Evolutionary conservation across 495 filamentous ascomycete genomes (phyloP).

Genomic region (Filosporella fistucella): DNA sequence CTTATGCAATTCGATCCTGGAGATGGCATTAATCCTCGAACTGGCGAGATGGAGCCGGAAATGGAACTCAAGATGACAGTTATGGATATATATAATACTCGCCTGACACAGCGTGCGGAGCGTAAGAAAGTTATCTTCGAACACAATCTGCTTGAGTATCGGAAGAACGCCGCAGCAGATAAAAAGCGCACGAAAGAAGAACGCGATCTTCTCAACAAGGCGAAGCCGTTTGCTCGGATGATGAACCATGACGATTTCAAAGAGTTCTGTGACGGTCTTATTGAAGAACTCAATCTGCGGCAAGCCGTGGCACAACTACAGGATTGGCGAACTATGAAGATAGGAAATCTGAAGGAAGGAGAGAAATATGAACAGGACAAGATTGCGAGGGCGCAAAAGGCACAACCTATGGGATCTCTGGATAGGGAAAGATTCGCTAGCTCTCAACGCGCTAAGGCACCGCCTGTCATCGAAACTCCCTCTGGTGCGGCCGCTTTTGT

Average conservation of each 20-base stretch:
- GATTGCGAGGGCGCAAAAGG: slow-evolving; percentile 62
- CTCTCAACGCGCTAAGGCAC: slow-evolving; percentile 52
- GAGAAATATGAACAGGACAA: slow-evolving; percentile 97
- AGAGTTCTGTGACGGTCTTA: slow-evolving; percentile 72
- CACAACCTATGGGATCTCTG: slow-evolving; percentile 68
- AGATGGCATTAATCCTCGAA: slow-evolving; percentile 79
- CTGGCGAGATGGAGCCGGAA: slow-evolving; percentile 83
- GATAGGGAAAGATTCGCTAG: slow-evolving; percentile 71
- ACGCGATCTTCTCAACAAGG: slow-evolving; percentile 80
- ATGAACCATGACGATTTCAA: slow-evolving; percentile 94
- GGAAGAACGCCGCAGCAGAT: slow-evolving; percentile 78
- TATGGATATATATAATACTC: slow-evolving; percentile 97
- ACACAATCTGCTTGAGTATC: slow-evolving; percentile 86
- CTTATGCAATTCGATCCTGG: slow-evolving; percentile 97
- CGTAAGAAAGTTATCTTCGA: slow-evolving; percentile 96
- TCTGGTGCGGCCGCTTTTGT: slow-evolving; percentile 68
- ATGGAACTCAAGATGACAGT: slow-evolving; percentile 97
- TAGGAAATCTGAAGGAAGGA: slow-evolving; percentile 77
- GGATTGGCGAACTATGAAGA: slow-evolving; percentile 84
- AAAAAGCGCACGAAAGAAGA: slow-evolving; percentile 98
- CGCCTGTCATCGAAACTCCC: slow-evolving; percentile 60
- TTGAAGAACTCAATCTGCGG: slow-evolving; percentile 86
- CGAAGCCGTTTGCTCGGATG: slow-evolving; percentile 93
- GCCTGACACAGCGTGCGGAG: slow-evolving; percentile 86
- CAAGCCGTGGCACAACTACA: slow-evolving; percentile 88